Evolutionary conservation across 2,329 filamentous ascomycete genomes (phyloP), one percentile per base, ranked within the genome.

Genomic region (Xylariaceae sp.): DNA sequence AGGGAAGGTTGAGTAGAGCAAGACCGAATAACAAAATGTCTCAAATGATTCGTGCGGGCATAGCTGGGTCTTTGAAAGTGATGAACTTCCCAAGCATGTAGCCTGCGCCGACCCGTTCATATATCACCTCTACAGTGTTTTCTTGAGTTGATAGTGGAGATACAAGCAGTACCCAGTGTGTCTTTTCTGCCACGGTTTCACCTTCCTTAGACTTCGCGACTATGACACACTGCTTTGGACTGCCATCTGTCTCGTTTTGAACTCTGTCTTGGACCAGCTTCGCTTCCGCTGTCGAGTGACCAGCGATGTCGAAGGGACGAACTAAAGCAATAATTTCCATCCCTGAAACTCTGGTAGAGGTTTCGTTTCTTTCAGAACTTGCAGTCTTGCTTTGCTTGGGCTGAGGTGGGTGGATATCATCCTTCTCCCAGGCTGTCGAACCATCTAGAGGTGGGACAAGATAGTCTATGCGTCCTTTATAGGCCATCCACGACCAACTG

Each of bases 401-500:
- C 23, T 36, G 29, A 2, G 45, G 45, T 10, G 45, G 41, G 16
- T 37, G 39, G n/a, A 48, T 46, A 10, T 46, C 36, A 4, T 41
- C 16, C 8, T 12, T 33, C 27, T 47, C 46, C 49, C 49, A 52
- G 12, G 42, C 34, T 12, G 37, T 37, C n/a, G n/a, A n/a, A 14
- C 36, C 20, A n/a, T 49, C 37, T 25, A 52, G 49, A 8, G 39
- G 39, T 2, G 36, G 43, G 5, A 39, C 40, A 10, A 52, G 36
- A 20, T 49, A 52, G 23, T 52, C 49, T 25, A 52, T 52, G 7
- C 39, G 45, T n/a, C 49, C 49, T 7, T 12, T 22, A 23, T 49
- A 52, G 4, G 37, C 40, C 49, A 52, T 52, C 49, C 49, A 52
- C 7, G 49, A 52, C 49, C 49, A 52, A 3, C 37, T 41, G 3